Evolutionary conservation across 176 grass and related monocot species (phyloP), one percentile per base, ranked within the genome.

Genomic region (Rhynchospora tenuis): DNA sequence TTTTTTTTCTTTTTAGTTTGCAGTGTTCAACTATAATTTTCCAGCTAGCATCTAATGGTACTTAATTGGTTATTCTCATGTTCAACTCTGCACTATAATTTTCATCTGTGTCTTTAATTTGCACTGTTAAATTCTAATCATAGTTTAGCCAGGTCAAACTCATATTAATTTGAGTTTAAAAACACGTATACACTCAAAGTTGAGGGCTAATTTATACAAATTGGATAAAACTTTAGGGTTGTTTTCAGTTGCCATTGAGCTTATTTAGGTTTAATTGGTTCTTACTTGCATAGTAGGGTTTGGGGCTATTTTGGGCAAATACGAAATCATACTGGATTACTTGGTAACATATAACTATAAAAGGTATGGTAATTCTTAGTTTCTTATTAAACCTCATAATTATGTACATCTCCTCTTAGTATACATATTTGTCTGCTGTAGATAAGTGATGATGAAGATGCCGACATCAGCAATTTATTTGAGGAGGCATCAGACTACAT

Each of bases 391-490:
- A 50, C n/a, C n/a, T 44, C 8, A 4, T n/a, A 74, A 3, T n/a
- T 51, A 7, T 20, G 56, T 59, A 7, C 46, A 50, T 48, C 20
- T 27, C 12, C 10, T 55, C 26, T 42, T 77, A 2, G 33, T 42
- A 44, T 80, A 15, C 24, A 11, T 15, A 47, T 81, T 61, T 43
- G 6, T 28, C 59, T 74, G 33, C 23, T 78, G 23, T 82, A 99
- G 96, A 99, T 99, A 93, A 90, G 89, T 52, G 96, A 95, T 79
- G 93, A 95, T 19, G 93, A 99, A 67, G 93, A 99, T 89, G 85
- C 96, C 44, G 89, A 92, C 77, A 99, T 99, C 83, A 92, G 89
- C 73, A 64, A 88, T 72, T 86, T 99, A 64, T 99, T 99, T 73
- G 91, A 93, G 76, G 96, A 93, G 71, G 93, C 93, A 61, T 91